These are phyloP conservation scores for Lichtheimia ornata DNA, from an alignment of 371 early-diverging fungal genomes.

Conservation along the genomic window DNA sequence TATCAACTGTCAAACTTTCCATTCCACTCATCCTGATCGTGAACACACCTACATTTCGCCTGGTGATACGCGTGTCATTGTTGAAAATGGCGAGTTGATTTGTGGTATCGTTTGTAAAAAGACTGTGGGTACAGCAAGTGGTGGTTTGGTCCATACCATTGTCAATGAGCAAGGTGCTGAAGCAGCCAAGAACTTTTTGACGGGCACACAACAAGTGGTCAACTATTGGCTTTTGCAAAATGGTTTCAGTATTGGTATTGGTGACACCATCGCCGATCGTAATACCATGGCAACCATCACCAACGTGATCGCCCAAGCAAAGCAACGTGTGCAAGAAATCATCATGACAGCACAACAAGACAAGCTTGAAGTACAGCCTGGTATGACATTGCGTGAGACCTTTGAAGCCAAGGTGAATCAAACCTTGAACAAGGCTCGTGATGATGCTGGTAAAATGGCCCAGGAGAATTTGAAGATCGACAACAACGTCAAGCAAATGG, in stretches of 20 bases:
- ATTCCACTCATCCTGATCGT: conserved; percentile 84
- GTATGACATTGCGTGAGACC: conserved; percentile 97
- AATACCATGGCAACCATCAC: conserved; percentile 87
- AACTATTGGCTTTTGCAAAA: conserved; percentile 96
- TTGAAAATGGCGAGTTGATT: conserved; percentile 94
- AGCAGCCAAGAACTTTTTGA: conserved; percentile 91
- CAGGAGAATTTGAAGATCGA: conserved; percentile 86
- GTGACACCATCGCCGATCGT: conserved; percentile 97
- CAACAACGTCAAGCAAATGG: conserved; percentile 99
- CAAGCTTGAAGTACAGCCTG: conserved; percentile 90
- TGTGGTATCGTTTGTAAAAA: conserved; percentile 98
- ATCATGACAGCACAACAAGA: conserved; percentile 89
- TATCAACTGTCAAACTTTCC: conserved; percentile 81
- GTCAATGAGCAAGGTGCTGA: conserved; percentile 95
- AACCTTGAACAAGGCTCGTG: conserved; percentile 95
- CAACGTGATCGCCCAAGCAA: conserved; percentile 84
- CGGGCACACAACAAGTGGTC: conserved; percentile 94
- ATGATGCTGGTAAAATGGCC: conserved; percentile 93
- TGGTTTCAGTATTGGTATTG: conserved; percentile 99
- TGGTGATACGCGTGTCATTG: conserved; percentile 91
- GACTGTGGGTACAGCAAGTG: conserved; percentile 93
- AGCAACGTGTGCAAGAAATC: conserved; percentile 82
- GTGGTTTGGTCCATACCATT: conserved; percentile 96
- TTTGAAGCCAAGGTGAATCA: conserved; percentile 95
- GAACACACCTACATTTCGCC: conserved; percentile 82